phyloP scores from a whole-genome alignment of 495 filamentous ascomycete species.

The Geopyxis carbonaria region DNA sequence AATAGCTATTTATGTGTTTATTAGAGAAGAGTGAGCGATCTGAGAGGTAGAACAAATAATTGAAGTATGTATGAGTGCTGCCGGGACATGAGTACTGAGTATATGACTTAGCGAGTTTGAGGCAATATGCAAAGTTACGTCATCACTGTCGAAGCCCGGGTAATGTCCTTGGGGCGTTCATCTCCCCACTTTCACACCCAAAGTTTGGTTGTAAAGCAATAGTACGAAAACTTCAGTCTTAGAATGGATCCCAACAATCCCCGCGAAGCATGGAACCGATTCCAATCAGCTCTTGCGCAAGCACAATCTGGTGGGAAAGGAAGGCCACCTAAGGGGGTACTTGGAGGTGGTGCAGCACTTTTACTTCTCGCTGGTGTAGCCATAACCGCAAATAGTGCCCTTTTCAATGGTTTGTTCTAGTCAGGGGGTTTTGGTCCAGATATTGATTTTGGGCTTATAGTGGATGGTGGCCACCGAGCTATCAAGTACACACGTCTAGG shows the following conservation, averaged over 20 bases:
- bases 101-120: too few relatives aligned
- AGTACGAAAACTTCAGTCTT: too few relatives aligned
- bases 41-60: too few relatives aligned
- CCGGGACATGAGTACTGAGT: too few relatives aligned
- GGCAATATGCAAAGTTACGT: too few relatives aligned
- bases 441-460: constrained; percentile 29
- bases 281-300: constrained; percentile 40
- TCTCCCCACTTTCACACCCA: too few relatives aligned
- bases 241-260: constrained; percentile 32
- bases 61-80: too few relatives aligned
- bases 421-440: not conserved
- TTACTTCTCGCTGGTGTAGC: constrained; percentile 47
- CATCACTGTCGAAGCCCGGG: too few relatives aligned
- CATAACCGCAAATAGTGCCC: constrained; percentile 56
- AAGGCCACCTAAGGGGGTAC: constrained; percentile 27
- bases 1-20: too few relatives aligned
- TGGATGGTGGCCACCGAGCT: constrained; percentile 95
- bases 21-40: too few relatives aligned
- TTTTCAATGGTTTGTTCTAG: constrained; percentile 66
- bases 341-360: constrained; percentile 39
- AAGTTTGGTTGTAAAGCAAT: too few relatives aligned
- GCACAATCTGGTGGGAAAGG: constrained; percentile 32
- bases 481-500: constrained; percentile 93
- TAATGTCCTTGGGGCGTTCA: too few relatives aligned
- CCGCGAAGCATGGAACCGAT: constrained; percentile 44